phyloP scores from a whole-genome alignment of 192 early-diverging fungal species.

The Kickxella alabastrina region DNA sequence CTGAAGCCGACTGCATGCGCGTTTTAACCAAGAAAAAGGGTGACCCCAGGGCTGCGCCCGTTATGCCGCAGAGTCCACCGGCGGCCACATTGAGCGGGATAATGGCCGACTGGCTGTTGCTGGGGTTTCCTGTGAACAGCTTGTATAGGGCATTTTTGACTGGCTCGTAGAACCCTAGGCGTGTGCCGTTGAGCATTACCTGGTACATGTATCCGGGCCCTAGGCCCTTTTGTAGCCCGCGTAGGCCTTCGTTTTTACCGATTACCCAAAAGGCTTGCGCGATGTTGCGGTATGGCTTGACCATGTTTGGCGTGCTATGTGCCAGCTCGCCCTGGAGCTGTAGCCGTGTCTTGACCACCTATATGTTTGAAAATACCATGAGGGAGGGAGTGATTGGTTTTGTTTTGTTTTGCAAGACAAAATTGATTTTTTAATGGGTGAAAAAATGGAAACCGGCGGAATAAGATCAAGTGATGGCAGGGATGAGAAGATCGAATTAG shows the following conservation, averaged over 20 bases:
- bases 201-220: conserved; percentile 89
- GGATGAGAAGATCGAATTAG: too few relatives aligned
- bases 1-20: conserved; percentile 71
- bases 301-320: conserved; percentile 35
- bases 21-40: conserved; percentile 94
- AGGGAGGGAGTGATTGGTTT: background rate
- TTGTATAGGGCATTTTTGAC: conserved; percentile 57
- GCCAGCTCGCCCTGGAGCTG: conserved; percentile 91
- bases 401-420: background rate
- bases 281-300: conserved; percentile 69
- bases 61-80: conserved; percentile 72
- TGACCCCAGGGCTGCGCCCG: conserved; percentile 77
- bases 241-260: conserved; percentile 74
- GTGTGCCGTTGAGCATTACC: conserved; percentile 86
- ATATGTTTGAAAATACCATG: background rate
- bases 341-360: conserved; percentile 91
- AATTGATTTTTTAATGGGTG: conserved; percentile 2
- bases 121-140: conserved; percentile 34
- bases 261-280: conserved; percentile 74
- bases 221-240: conserved; percentile 84
- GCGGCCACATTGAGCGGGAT: conserved; percentile 64
- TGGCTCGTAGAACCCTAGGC: conserved; percentile 90
- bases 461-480: too few relatives aligned
- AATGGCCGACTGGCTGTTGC: conserved; percentile 24
- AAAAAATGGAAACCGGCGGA: too few relatives aligned